Evolutionary conservation across 1,284 basidiomycete genomes (phyloP).

Genomic region (Leccinum griseonigrum): DNA sequence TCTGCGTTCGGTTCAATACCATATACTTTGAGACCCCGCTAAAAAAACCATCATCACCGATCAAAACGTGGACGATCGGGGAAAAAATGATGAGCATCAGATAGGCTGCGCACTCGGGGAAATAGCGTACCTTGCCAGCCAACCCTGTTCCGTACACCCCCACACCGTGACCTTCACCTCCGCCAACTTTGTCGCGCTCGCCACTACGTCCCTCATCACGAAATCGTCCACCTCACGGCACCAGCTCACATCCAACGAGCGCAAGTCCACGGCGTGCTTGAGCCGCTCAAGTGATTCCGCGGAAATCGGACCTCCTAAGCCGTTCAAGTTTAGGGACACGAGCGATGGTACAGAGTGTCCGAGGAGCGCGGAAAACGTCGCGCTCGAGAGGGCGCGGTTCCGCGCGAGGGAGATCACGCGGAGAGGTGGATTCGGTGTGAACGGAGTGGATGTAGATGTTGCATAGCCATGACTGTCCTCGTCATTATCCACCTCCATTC

Average conservation of each 20-base stretch:
- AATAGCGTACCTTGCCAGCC: constrained; percentile 41
- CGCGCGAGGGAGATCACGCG: constrained; percentile 58
- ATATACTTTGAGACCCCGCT: constrained; percentile 45
- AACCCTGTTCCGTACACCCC: constrained; percentile 66
- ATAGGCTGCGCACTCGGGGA: neutral
- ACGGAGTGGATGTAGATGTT: neutral
- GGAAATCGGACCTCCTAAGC: constrained; percentile 38
- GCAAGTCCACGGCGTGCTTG: constrained; percentile 46
- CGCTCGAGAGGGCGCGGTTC: constrained; percentile 55
- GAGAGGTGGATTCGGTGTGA: constrained; percentile 46
- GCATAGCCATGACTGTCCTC: too few species aligned
- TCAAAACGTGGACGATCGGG: neutral
- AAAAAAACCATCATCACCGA: constrained; percentile 3
- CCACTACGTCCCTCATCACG: constrained; percentile 53
- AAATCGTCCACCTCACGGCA: constrained; percentile 86
- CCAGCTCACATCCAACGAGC: constrained; percentile 81
- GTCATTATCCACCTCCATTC: constrained; percentile 23
- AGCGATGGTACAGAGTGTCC: constrained; percentile 67
- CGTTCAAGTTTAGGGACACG: constrained; percentile 72
- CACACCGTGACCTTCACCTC: constrained; percentile 57
- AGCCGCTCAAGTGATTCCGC: constrained; percentile 57
- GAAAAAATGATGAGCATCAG: neutral
- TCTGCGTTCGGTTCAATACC: constrained; percentile 41
- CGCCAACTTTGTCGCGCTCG: constrained; percentile 43
- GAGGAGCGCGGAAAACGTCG: constrained; percentile 65